phyloP scores from a whole-genome alignment of 2,329 filamentous ascomycete species.

The Cladobotryum mycophilum region DNA sequence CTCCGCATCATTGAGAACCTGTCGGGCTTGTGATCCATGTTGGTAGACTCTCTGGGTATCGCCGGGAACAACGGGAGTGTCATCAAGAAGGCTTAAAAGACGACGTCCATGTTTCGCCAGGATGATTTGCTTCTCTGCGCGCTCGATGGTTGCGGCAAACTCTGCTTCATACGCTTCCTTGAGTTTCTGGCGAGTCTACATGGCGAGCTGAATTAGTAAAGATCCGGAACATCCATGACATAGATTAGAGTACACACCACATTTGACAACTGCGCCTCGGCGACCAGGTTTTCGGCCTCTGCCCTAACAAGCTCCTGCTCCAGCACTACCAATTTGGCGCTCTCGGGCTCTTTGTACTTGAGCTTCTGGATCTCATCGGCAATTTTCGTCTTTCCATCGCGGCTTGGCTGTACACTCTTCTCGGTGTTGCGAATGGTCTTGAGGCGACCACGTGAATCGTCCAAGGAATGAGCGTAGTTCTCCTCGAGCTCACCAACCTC shows the following conservation, averaged over 20 bases:
- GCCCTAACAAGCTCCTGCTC: slow-evolving; percentile 96
- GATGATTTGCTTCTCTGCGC: slow-evolving; percentile 93
- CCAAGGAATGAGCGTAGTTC: slow-evolving; percentile 74
- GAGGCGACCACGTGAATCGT: slow-evolving; percentile 74
- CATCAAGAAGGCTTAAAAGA: slow-evolving; percentile 79
- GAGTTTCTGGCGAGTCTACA: slow-evolving; percentile 84
- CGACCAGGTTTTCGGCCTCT: slow-evolving; percentile 92
- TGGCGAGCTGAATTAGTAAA: background rate
- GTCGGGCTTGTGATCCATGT: slow-evolving; percentile 61
- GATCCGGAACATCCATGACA: background rate
- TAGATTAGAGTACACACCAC: slow-evolving; percentile 53
- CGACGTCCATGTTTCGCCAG: slow-evolving; percentile 85
- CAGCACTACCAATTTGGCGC: slow-evolving; percentile 70
- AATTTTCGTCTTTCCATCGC: slow-evolving; percentile 82
- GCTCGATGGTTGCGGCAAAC: slow-evolving; percentile 86
- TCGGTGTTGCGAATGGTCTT: slow-evolving; percentile 96
- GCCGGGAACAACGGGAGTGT: slow-evolving; percentile 82
- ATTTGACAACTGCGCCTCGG: slow-evolving; percentile 93
- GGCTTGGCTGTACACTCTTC: slow-evolving; percentile 85
- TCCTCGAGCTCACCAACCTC: slow-evolving; percentile 96
- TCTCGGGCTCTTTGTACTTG: slow-evolving; percentile 88
- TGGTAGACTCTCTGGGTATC: slow-evolving; percentile 67
- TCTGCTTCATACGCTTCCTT: slow-evolving; percentile 91
- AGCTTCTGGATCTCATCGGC: slow-evolving; percentile 86
- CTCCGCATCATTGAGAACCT: slow-evolving; percentile 89